These are phyloP conservation scores for Candida dubliniensis DNA, from an alignment of 1,139 yeast genomes.

Conservation along the genomic window DNA sequence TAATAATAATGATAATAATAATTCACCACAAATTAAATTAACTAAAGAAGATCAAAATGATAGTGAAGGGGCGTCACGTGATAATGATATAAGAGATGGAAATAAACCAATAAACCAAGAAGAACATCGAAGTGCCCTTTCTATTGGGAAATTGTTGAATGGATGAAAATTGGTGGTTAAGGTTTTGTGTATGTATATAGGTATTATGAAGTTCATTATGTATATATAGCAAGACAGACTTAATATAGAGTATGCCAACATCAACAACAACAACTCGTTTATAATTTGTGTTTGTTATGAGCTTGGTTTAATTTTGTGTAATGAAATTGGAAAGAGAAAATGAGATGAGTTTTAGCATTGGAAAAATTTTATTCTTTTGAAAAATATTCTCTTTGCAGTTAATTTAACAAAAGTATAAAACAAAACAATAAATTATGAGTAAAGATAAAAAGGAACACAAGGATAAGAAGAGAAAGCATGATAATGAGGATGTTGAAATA, in stretches of 20 bases:
- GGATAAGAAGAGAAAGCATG: slow-evolving; percentile 48
- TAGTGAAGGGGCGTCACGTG: slow-evolving; percentile 2
- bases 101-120: background rate
- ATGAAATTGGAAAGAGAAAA: background rate
- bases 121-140: slow-evolving; percentile 17
- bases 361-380: background rate
- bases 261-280: no score
- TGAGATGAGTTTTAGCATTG: background rate
- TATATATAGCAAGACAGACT: background rate
- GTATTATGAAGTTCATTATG: background rate
- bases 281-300: no score
- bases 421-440: slow-evolving; percentile 22
- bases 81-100: slow-evolving; percentile 3
- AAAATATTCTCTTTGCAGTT: background rate
- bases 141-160: slow-evolving; percentile 42
- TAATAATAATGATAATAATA: slow-evolving; percentile 10
- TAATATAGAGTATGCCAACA: background rate
- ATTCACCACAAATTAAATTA: slow-evolving; percentile 1
- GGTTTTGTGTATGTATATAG: background rate
- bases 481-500: slow-evolving; percentile 27
- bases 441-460: slow-evolving; percentile 24
- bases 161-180: slow-evolving; percentile 7
- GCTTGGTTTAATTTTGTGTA: background rate
- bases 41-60: slow-evolving; percentile 4
- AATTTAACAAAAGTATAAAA: background rate